Conservation (phyloP, 495 filamentous ascomycete genomes). For the Podospora anserina region DNA sequence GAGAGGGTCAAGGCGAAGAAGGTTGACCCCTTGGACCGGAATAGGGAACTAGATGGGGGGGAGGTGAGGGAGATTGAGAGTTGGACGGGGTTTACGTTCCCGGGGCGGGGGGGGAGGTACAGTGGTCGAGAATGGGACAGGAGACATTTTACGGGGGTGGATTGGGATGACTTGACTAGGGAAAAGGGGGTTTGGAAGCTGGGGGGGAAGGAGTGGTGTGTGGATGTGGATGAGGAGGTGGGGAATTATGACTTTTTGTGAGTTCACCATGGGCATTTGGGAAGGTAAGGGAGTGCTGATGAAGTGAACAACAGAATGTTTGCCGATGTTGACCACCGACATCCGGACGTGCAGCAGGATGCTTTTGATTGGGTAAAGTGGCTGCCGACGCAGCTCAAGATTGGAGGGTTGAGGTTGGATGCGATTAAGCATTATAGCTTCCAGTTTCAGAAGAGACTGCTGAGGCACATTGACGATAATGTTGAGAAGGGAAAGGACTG, state of each 20-base stretch:
- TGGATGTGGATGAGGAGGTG: conserved; percentile 62
- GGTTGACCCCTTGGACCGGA: conserved; percentile 59
- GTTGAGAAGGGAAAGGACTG: conserved; percentile 45
- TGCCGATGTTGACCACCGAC: conserved; percentile 64
- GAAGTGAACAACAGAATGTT: conserved; percentile 49
- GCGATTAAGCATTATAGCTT: conserved; percentile 72
- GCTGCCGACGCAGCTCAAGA: conserved; percentile 55
- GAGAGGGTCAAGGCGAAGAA: conserved; percentile 58
- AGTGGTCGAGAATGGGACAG: conserved; percentile 61
- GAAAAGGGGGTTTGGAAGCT: conserved; percentile 67
- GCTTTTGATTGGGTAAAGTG: conserved; percentile 65
- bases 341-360: conserved; percentile 63
- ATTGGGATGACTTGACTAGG: conserved; percentile 57
- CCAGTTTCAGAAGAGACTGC: conserved; percentile 56
- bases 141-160: conserved; percentile 68
- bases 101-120: conserved; percentile 56
- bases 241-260: conserved; percentile 68
- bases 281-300: background rate
- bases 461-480: conserved; percentile 40
- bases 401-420: conserved; percentile 69
- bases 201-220: conserved; percentile 56
- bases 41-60: conserved; percentile 44
- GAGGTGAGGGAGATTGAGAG: conserved; percentile 57
- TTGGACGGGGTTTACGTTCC: conserved; percentile 68
- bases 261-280: background rate